Conservation (phyloP, 192 early-diverging fungal genomes). For the Coemansia sp. region DNA sequence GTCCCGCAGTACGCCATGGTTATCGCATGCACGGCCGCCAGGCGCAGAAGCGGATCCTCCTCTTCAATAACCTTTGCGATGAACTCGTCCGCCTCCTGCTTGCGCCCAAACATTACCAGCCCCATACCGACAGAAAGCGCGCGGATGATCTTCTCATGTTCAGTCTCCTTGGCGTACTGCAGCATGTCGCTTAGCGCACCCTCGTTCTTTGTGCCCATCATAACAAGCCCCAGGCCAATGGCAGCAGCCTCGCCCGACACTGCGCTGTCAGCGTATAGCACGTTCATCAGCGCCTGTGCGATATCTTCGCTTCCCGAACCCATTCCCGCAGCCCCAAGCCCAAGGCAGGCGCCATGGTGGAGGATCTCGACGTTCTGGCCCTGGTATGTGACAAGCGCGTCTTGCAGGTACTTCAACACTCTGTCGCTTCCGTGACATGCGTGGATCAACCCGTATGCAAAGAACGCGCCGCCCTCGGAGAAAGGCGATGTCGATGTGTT, state of each 20-base stretch:
- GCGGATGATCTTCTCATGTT: constrained; percentile 99
- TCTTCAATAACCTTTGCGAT: constrained; percentile 81
- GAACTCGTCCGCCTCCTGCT: constrained; percentile 91
- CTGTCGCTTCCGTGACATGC: constrained; percentile 85
- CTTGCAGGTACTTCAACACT: constrained; percentile 79
- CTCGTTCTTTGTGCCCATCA: constrained; percentile 86
- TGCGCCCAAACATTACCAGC: constrained; percentile 95
- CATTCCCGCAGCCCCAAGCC: constrained; percentile 95
- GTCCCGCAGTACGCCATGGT: constrained; percentile 99
- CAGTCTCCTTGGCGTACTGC: constrained; percentile 96
- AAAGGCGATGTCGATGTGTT: constrained; percentile 84
- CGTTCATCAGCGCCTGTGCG: constrained; percentile 82
- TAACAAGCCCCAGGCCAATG: constrained; percentile 93
- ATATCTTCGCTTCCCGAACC: constrained; percentile 87
- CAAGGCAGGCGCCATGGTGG: constrained; percentile 95
- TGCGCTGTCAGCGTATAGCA: constrained; percentile 91
- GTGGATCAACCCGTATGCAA: constrained; percentile 95
- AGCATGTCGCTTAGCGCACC: constrained; percentile 92
- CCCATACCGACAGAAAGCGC: constrained; percentile 92
- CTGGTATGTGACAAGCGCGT: constrained; percentile 74
- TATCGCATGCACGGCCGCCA: constrained; percentile 96
- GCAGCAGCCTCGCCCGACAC: constrained; percentile 97
- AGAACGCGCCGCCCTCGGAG: constrained; percentile 96
- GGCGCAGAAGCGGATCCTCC: constrained; percentile 94
- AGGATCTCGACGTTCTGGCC: constrained; percentile 73